Percentiles rank a stretch among this genome's conserved stretches.
phyloP scores from a whole-genome alignment of 768 basidiomycete genomes.

The Pisolithus tinctorius region DNA sequence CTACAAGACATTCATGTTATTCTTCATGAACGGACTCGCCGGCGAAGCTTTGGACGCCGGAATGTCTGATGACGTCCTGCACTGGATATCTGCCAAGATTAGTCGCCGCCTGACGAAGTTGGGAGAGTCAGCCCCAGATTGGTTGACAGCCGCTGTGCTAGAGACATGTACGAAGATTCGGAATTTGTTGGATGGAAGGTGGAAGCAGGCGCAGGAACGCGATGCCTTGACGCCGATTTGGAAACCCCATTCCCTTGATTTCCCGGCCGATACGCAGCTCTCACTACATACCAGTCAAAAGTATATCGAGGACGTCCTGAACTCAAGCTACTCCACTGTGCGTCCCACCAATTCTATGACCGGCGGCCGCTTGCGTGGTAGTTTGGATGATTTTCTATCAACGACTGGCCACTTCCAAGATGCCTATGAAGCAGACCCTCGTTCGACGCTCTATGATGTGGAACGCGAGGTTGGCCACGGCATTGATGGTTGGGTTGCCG shows the following conservation, averaged over 20 bases:
- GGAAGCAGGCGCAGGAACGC: slow-evolving; percentile 23
- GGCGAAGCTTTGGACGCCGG: slow-evolving; percentile 11
- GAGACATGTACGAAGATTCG: slow-evolving; percentile 8
- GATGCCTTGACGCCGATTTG: slow-evolving; percentile 21
- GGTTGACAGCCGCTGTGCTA: slow-evolving; percentile 4
- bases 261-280: slow-evolving; percentile 25
- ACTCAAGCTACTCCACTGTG: slow-evolving; percentile 5
- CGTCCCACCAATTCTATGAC: background rate
- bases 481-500: slow-evolving; percentile 28
- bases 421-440: slow-evolving; percentile 7
- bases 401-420: slow-evolving; percentile 5
- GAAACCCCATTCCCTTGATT: slow-evolving; percentile 19
- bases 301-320: slow-evolving; percentile 21
- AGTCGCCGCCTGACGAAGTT: slow-evolving; percentile 9
- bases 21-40: slow-evolving; percentile 24
- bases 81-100: slow-evolving; percentile 17
- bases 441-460: slow-evolving; percentile 29
- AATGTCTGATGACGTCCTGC: slow-evolving; percentile 15
- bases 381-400: slow-evolving; percentile 12
- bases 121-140: background rate
- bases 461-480: slow-evolving; percentile 25
- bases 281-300: slow-evolving; percentile 24
- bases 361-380: slow-evolving; percentile 4
- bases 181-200: slow-evolving; percentile 24
- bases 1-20: slow-evolving; percentile 43